Evolutionary conservation across 768 basidiomycete species (phyloP), one percentile per base, ranked within the genome.

Genomic region (Tephrocybe sp.): DNA sequence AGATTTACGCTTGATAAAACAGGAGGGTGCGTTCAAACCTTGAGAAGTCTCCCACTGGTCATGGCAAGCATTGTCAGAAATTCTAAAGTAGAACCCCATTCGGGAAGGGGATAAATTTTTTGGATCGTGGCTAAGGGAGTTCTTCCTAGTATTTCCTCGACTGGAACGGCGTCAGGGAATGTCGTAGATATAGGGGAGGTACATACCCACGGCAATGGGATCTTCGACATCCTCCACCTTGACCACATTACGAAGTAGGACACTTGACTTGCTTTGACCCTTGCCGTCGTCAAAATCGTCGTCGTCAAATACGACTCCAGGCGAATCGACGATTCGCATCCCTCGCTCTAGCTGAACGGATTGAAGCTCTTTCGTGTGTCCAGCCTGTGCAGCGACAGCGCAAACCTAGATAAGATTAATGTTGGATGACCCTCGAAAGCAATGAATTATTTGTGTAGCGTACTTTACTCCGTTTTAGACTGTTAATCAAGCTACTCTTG

Each of bases 221-320:
- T 99, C 95, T 30, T 88, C 84, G 2, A 97, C 77, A 55, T 93
- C 84, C 64, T 97, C 95, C 2, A 93, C 88, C 64, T 86, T 93
- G 53, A 95, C 76, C 25, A 94, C 91, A 58, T 97, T 97, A 18
- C 92, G 74, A 8, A 97, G 74, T 24, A 97, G 73, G 12, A 94
- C 74, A 57, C 83, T 86, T 3, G 75, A 74, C 47, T 80, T 83
- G 66, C 67, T 79, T 55, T 55, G 63, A 3, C 71, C 69, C 47
- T 77, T 78, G 29, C 63, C 66, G 42, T 74, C 67, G 30, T 65
- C 63, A 48, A 61, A 63, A 41, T 74, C 63, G 41, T 83, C 77
- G 49, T 88, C 90, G 52, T 94, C 91, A 57, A 97, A 91, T 1
- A 99, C 89, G n/a, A 98, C 93, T 53, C 95, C 97, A 1, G 97